A percentile compares a stretch with the other conserved stretches of the same genome.
Evolutionary conservation across 257 asterid species (phyloP).

Genomic region (Anisodus acutangulus): DNA sequence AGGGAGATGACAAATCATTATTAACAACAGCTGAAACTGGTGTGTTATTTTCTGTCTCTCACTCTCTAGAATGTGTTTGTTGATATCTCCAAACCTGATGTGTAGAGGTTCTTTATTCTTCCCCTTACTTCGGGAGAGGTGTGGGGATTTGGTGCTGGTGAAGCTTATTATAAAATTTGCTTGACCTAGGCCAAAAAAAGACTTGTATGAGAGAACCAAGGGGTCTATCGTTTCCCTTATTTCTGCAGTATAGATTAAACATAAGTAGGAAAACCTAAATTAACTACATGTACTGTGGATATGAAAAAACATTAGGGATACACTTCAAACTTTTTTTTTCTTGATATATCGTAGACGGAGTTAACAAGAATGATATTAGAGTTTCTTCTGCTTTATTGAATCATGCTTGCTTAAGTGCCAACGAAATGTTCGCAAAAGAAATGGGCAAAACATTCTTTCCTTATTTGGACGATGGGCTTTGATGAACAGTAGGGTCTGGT

Average conservation of each 20-base stretch:
- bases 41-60: not conserved
- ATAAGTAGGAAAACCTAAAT: too few relatives aligned
- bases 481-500: not conserved
- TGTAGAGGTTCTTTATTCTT: not conserved
- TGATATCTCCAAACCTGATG: slow-evolving; percentile 13
- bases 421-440: not conserved
- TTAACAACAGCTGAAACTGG: not conserved
- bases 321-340: not conserved
- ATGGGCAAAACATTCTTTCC: not conserved
- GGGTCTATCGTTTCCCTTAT: not conserved
- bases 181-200: not conserved
- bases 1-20: not conserved
- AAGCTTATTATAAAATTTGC: not conserved
- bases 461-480: slow-evolving; percentile 12
- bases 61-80: not conserved
- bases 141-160: not conserved
- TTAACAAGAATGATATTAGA: not conserved
- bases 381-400: not conserved
- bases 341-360: not conserved
- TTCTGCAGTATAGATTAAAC: not conserved
- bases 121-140: not conserved
- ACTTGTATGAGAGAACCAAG: not conserved
- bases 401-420: slow-evolving; percentile 20
- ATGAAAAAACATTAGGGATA: not conserved
- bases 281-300: not conserved